Conservation (phyloP, 2,329 filamentous ascomycete species). For the Lecanoromycetidae sp. region DNA sequence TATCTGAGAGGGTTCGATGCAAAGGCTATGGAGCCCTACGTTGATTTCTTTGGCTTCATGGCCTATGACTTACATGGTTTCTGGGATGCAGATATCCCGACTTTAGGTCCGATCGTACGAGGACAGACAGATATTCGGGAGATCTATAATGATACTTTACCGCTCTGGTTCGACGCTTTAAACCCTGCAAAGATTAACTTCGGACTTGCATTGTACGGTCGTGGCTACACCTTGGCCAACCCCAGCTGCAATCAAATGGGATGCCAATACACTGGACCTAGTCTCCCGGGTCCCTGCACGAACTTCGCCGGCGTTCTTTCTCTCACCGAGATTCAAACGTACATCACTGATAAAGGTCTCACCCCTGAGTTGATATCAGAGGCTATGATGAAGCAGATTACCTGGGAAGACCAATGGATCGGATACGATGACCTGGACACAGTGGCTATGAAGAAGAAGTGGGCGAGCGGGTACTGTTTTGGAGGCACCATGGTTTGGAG, state of each 20-base stretch:
- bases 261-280: slow-evolving; percentile 20
- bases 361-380: slow-evolving; percentile 18
- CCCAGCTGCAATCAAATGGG: slow-evolving; percentile 10
- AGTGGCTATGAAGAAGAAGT: slow-evolving; percentile 25
- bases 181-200: slow-evolving; percentile 19
- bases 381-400: slow-evolving; percentile 21
- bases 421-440: slow-evolving; percentile 27
- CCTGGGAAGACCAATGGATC: slow-evolving; percentile 25
- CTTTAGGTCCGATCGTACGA: background rate
- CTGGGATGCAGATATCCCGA: slow-evolving; percentile 9
- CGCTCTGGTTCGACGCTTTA: slow-evolving; percentile 23
- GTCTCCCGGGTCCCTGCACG: slow-evolving; percentile 20
- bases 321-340: slow-evolving; percentile 22
- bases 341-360: slow-evolving; percentile 18
- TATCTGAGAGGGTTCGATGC: slow-evolving; percentile 23
- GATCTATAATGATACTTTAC: slow-evolving; percentile 23
- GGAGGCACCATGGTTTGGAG: slow-evolving; percentile 23
- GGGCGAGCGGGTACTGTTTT: slow-evolving; percentile 24
- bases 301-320: slow-evolving; percentile 19
- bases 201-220: slow-evolving; percentile 23
- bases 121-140: slow-evolving; percentile 25
- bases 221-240: slow-evolving; percentile 19
- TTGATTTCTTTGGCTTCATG: slow-evolving; percentile 25
- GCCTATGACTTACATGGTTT: slow-evolving; percentile 21
- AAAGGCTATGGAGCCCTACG: slow-evolving; percentile 14